Base-by-base conservation (phyloP, 2,329 filamentous ascomycete genomes). In the Akanthomyces muscarius region DNA sequence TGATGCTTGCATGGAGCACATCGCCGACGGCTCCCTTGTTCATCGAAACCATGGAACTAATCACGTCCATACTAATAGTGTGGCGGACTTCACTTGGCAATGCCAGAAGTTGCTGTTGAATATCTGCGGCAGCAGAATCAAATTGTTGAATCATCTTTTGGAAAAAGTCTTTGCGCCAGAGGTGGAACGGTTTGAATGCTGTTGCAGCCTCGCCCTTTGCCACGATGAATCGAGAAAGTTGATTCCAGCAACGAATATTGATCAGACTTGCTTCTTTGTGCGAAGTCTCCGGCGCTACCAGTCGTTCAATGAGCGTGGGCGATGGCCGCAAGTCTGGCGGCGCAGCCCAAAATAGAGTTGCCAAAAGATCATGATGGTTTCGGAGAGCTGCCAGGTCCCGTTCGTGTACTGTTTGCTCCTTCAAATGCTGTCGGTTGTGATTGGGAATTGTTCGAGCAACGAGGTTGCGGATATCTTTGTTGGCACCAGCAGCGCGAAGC, bases 281-380 rank as follows among this genome's bases (percentile, higher is more conserved):
- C 11, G 87, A 88, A 62, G 76, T 83, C 23, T 78, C 81, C 0
- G 86, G 83, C 21, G 76, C 71, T 3, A 90, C 84, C 2, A 90
- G 77, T 61, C 83, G 79, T 70, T 87, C 83, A 13, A 89, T 80
- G 23, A 85, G 75, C 61, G 80, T 78, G 1, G 83, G 73, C 6
- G 77, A 77, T 4, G 84, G 85, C 8, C 86, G 80, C 55, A 84
- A 69, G 3, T 82, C 80, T 1, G 78, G 70, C 10, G 86, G 86
- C 1, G 84, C 80, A 6, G 83, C 84, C 86, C 86, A 90, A 70
- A 84, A 89, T 5, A 90, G 76, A 0, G 86, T 87, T 66, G 83
- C 86, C 4, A 90, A 77, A 48, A 90, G 80, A 70, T 90, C 87
- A 64, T 89, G 87, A 64, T 90, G 87, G 65, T 90, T 90, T 63